These are phyloP conservation scores for Zanthoxylum bungeanum DNA, from an alignment of 345 rosid species.

Conservation along the genomic window DNA sequence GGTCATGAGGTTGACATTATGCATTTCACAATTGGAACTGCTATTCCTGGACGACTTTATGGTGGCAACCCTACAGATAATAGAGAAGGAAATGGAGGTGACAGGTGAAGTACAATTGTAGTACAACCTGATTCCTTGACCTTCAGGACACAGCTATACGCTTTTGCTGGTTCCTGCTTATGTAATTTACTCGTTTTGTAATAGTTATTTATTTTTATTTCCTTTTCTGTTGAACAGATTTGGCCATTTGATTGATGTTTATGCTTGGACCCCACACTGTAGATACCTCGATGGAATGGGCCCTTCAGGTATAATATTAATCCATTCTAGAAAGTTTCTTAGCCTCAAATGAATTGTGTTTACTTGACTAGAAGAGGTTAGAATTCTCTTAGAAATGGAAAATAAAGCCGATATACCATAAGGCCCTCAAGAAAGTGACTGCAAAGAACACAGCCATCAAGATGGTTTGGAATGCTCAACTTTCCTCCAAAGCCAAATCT, in stretches of 20 bases:
- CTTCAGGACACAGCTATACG: background rate
- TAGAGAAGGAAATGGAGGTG: constrained; percentile 83
- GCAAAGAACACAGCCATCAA: too few relatives aligned
- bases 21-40: constrained; percentile 96
- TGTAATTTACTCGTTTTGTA: background rate
- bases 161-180: background rate
- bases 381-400: constrained; percentile 13
- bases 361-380: constrained; percentile 16
- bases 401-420: constrained; percentile 25
- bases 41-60: constrained; percentile 95
- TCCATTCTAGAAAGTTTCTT: constrained; percentile 3
- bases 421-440: constrained; percentile 23
- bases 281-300: constrained; percentile 83
- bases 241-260: constrained; percentile 85
- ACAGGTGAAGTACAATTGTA: constrained; percentile 50
- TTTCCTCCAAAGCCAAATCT: too few relatives aligned
- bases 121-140: constrained; percentile 19
- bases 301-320: constrained; percentile 68
- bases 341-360: background rate
- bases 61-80: constrained; percentile 85
- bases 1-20: constrained; percentile 98
- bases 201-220: background rate
- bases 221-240: constrained; percentile 42
- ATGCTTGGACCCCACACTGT: constrained; percentile 96
- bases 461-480: too few relatives aligned